Conservation (phyloP, 2,329 filamentous ascomycete species). For the Talaromyces verruculosus region DNA sequence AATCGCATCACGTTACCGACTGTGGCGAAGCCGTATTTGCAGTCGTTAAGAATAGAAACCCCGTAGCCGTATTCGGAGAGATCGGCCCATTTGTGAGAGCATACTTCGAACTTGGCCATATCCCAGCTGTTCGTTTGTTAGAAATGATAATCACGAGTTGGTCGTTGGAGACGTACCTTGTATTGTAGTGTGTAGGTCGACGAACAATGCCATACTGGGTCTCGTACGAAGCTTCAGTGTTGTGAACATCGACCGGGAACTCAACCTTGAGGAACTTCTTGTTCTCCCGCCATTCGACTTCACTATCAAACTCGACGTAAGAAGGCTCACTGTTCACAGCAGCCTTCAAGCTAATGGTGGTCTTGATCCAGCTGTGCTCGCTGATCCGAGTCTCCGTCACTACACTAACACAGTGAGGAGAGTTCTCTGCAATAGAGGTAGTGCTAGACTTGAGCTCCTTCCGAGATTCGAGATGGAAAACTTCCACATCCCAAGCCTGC, state of each 20-base stretch:
- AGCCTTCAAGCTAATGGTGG: constrained; percentile 76
- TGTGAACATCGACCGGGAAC: constrained; percentile 88
- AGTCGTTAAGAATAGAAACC: constrained; percentile 90
- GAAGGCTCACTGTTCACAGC: constrained; percentile 64
- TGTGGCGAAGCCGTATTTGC: constrained; percentile 94
- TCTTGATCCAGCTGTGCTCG: constrained; percentile 79
- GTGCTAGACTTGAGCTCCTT: constrained; percentile 69
- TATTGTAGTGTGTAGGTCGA: constrained; percentile 97
- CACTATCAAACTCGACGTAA: constrained; percentile 73
- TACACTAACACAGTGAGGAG: constrained; percentile 75
- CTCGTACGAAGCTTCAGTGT: constrained; percentile 92
- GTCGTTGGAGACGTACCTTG: constrained; percentile 55
- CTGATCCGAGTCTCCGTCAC: constrained; percentile 85
- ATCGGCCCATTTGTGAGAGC: constrained; percentile 92
- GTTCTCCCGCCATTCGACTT: constrained; percentile 95
- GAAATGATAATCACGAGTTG: background rate
- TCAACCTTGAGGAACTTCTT: constrained; percentile 99
- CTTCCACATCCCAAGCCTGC: constrained; percentile 98
- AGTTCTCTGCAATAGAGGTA: constrained; percentile 69
- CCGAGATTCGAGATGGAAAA: constrained; percentile 87
- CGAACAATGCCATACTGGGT: constrained; percentile 88
- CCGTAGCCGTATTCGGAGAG: constrained; percentile 84
- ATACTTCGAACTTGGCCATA: constrained; percentile 97
- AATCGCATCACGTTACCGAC: constrained; percentile 86
- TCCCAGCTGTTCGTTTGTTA: constrained; percentile 63